phyloP scores from a whole-genome alignment of 768 basidiomycete genomes.

The Boletellus emodensis region DNA sequence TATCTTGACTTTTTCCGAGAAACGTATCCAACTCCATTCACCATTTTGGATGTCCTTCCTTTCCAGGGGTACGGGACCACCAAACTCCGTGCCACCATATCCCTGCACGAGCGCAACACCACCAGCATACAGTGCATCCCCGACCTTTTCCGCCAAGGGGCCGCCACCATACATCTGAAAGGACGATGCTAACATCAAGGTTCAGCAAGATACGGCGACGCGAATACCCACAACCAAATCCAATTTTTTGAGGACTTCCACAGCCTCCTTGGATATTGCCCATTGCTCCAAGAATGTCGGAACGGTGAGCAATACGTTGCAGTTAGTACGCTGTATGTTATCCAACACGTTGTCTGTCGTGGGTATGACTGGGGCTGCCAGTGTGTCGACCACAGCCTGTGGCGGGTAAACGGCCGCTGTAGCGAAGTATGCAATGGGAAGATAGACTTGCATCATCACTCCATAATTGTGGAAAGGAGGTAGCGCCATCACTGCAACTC shows the following conservation, averaged over 20 bases:
- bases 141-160: constrained; percentile 29
- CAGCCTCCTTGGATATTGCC: constrained; percentile 7
- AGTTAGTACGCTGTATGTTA: constrained; percentile 2
- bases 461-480: constrained; percentile 42
- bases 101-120: constrained; percentile 31
- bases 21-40: constrained; percentile 37
- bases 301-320: constrained; percentile 10
- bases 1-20: constrained; percentile 16
- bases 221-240: constrained; percentile 27
- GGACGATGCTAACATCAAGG: neutral
- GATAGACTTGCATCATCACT: constrained; percentile 27
- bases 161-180: constrained; percentile 36
- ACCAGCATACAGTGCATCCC: neutral
- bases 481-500: constrained; percentile 28
- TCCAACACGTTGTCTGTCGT: constrained; percentile 22
- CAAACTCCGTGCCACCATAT: constrained; percentile 37
- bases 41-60: constrained; percentile 12
- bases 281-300: constrained; percentile 19
- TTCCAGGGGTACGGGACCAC: neutral
- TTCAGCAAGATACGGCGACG: neutral
- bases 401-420: constrained; percentile 35
- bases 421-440: constrained; percentile 24
- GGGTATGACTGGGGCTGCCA: constrained; percentile 15
- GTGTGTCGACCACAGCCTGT: neutral
- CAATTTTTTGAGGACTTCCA: constrained; percentile 20